Conservation (phyloP, 2,329 filamentous ascomycete genomes). For the Knoxdaviesia proteae region DNA sequence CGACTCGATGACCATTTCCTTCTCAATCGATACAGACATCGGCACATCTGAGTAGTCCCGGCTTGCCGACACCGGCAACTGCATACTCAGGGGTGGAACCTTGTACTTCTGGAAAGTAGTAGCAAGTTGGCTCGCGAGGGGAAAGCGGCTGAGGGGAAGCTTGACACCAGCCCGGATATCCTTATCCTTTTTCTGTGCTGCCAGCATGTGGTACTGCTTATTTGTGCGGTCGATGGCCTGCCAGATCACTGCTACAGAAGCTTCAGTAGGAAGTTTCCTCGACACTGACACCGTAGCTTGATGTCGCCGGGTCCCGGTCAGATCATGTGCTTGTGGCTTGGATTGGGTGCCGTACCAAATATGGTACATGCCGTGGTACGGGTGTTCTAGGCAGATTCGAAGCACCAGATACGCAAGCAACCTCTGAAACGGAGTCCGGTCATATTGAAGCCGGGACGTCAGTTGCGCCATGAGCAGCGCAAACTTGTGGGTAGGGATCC, state of each 20-base stretch:
- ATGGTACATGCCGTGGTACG: constrained; percentile 93
- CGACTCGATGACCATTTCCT: constrained; percentile 65
- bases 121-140: constrained; percentile 40
- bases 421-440: constrained; percentile 49
- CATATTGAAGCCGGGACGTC: constrained; percentile 66
- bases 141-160: constrained; percentile 40
- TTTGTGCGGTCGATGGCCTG: constrained; percentile 53
- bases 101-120: constrained; percentile 40
- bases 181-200: constrained; percentile 40
- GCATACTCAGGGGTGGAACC: constrained; percentile 78
- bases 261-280: constrained; percentile 33
- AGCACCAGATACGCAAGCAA: constrained; percentile 54
- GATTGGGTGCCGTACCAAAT: constrained; percentile 67
- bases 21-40: constrained; percentile 48
- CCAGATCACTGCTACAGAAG: constrained; percentile 37
- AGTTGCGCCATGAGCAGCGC: constrained; percentile 87
- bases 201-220: constrained; percentile 41
- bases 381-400: constrained; percentile 78
- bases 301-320: constrained; percentile 51
- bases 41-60: constrained; percentile 62
- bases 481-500: constrained; percentile 81
- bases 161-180: constrained; percentile 45
- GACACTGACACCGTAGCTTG: constrained; percentile 52
- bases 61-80: constrained; percentile 52
- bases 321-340: constrained; percentile 49